Evolutionary conservation across 2,329 filamentous ascomycete species (phyloP).

Genomic region (Arthrobotrys conoides): DNA sequence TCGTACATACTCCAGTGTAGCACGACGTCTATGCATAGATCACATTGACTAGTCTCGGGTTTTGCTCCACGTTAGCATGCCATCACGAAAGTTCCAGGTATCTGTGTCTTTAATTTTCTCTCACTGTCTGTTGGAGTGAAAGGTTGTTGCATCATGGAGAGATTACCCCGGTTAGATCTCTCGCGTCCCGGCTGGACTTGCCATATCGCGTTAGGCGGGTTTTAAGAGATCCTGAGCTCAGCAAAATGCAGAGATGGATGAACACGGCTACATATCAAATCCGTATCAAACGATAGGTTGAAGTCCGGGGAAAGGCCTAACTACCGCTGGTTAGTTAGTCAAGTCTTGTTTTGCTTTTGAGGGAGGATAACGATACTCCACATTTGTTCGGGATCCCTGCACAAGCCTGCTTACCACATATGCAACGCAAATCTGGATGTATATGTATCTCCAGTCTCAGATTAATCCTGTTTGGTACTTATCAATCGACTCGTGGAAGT

Average conservation of each 20-base stretch:
- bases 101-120: too few species aligned
- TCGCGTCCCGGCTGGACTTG: constrained; percentile 21
- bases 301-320: not conserved
- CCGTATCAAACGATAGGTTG: not conserved
- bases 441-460: too few species aligned
- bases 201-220: constrained; percentile 9
- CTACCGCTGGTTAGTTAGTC: not conserved
- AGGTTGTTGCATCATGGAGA: not conserved
- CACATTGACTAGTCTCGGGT: not conserved
- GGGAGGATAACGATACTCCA: too few species aligned
- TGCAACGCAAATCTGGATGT: too few species aligned
- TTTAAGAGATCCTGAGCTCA: not conserved
- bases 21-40: not conserved
- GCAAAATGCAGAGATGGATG: not conserved
- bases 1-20: not conserved
- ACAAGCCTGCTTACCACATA: too few species aligned
- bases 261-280: constrained; percentile 9
- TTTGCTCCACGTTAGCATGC: too few species aligned
- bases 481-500: too few species aligned
- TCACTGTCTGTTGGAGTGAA: not conserved
- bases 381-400: too few species aligned
- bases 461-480: too few species aligned
- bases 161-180: not conserved
- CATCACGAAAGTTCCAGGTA: too few species aligned
- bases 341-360: too few species aligned